Base-by-base conservation (phyloP, 495 filamentous ascomycete species). In the Penicillium nucicola region DNA sequence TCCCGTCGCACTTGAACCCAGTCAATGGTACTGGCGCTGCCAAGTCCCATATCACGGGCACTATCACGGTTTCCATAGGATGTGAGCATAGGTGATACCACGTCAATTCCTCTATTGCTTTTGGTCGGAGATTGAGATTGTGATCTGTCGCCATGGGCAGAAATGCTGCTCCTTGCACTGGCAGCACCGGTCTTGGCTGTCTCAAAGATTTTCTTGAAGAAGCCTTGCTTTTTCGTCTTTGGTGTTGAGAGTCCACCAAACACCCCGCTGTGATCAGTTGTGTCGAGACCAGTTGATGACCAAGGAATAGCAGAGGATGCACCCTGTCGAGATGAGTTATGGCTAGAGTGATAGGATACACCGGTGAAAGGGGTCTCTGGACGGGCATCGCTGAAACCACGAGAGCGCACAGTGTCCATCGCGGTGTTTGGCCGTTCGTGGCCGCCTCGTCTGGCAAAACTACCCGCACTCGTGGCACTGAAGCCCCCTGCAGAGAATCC, bases 1-100 rank as follows among this genome's bases (percentile, higher is more conserved):
- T 99, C 93, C 36, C 92, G 82, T 40, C 93, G 85, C 20, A 97
- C 90, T 64, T 97, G 90, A 20, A 97, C 88, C 92, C 93, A 99
- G 64, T 97, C 93, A 19, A 87, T 83, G 23, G 77, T 68, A 33
- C 68, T 79, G 37, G 52, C 70, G 5, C 79, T 70, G 5, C 79
- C 78, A 3, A 84, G 68, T 4, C 84, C 89, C 77, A 84, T 84
- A 32, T 92, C 88, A 36, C 82, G 75, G 17, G 81, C 79, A 17
- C 77, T 68, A 60, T 80, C 78, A 42, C 72, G 74, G 40, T 50
- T 63, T 9, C 57, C 59, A 28, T 67, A 56, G 10, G 62, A 51
- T 45, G 62, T 66, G 52, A 58, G 58, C 13, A 70, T 58, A 1
- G 67, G 69, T 11, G 67, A 70, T 17, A 73, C 61, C 10, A 61